phyloP scores from a whole-genome alignment of 2,329 filamentous ascomycete species.

The Epichloe elymi region DNA sequence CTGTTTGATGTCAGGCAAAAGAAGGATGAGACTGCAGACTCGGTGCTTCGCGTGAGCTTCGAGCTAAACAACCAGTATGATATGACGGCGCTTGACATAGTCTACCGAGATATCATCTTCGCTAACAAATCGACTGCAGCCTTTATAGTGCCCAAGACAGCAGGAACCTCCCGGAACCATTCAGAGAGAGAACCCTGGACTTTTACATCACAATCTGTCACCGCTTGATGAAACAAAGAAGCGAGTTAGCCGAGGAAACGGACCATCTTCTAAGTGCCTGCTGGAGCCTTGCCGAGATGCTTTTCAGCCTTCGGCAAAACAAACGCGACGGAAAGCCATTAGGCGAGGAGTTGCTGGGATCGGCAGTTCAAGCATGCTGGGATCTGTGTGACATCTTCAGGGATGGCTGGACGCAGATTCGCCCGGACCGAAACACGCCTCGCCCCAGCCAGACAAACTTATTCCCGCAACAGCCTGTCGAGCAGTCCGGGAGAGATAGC shows the following conservation, averaged over 20 bases:
- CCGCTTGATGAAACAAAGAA: conserved; percentile 88
- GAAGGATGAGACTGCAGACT: conserved; percentile 69
- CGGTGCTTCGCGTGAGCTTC: conserved; percentile 81
- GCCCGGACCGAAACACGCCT: conserved; percentile 76
- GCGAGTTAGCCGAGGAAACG: conserved; percentile 64
- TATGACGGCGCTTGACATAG: not conserved
- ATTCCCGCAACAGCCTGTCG: conserved; percentile 36
- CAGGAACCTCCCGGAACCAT: conserved; percentile 68
- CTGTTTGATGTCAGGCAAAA: conserved; percentile 75
- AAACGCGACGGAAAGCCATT: conserved; percentile 57
- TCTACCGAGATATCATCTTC: not conserved
- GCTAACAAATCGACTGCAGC: conserved; percentile 20
- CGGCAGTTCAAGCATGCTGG: conserved; percentile 87
- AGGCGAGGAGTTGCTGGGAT: conserved; percentile 75
- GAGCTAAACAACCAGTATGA: conserved; percentile 81
- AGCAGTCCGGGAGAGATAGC: conserved; percentile 35
- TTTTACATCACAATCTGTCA: conserved; percentile 93
- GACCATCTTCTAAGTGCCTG: conserved; percentile 75
- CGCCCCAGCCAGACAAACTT: conserved; percentile 69
- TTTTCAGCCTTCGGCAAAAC: conserved; percentile 80
- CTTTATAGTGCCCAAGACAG: conserved; percentile 81
- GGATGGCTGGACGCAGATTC: conserved; percentile 79
- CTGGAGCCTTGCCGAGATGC: conserved; percentile 84
- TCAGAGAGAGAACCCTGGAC: conserved; percentile 79
- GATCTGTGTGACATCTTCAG: conserved; percentile 88